Evolutionary conservation across 108 stramenopile genomes (phyloP).

Genomic region (Cyclotella cryptica): DNA sequence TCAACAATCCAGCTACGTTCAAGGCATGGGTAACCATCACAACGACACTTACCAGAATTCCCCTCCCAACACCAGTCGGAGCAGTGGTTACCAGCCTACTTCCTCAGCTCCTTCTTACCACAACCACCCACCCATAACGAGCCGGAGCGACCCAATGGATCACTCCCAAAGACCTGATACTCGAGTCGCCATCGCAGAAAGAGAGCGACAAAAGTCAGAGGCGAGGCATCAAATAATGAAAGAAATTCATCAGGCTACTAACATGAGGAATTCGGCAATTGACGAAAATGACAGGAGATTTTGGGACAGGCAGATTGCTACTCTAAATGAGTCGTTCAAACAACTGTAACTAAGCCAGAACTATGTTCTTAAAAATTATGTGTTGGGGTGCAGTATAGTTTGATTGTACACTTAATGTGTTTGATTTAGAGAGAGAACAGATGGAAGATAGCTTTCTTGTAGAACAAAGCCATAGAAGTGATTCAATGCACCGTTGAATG

Average conservation of each 20-base stretch:
- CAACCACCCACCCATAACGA: not conserved
- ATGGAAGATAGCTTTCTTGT: no score
- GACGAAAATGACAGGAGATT: constrained; percentile 45
- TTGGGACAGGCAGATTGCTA: constrained; percentile 62
- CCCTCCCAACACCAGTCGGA: not conserved
- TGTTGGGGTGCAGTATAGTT: not conserved
- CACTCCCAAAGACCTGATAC: constrained; percentile 11
- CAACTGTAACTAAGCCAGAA: constrained; percentile 18
- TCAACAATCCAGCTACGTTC: not conserved
- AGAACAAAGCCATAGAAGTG: no score
- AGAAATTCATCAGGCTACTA: constrained; percentile 53
- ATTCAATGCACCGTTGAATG: no score
- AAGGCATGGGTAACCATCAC: not conserved
- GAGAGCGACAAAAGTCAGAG: constrained; percentile 42
- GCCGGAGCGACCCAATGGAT: not conserved
- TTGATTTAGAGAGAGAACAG: no score
- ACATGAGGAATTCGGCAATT: constrained; percentile 49
- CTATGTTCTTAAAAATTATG: not conserved
- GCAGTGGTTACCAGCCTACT: constrained; percentile 2
- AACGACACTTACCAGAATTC: not conserved
- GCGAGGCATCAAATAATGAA: constrained; percentile 54
- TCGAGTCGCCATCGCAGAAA: constrained; percentile 18
- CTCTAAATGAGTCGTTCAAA: constrained; percentile 47
- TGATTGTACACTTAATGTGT: not conserved
- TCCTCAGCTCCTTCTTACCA: not conserved